Conservation (phyloP, 164 flowering plant species). For the Liriodendron chinense region DNA sequence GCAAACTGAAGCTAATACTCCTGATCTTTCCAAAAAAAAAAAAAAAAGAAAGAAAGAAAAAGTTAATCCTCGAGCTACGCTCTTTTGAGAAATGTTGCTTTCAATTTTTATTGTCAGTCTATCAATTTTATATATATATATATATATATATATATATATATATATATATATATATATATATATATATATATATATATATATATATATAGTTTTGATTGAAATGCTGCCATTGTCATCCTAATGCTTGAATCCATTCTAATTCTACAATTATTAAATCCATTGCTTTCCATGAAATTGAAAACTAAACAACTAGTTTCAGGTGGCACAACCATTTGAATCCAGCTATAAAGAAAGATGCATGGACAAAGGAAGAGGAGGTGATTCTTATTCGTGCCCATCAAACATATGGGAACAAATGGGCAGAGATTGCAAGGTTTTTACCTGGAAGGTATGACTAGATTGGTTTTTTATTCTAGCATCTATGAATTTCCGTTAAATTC, state of each 20-base stretch:
- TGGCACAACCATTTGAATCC: conserved; percentile 75
- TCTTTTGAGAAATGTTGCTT: too few relatives aligned
- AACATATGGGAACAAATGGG: conserved; percentile 62
- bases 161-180: too few relatives aligned
- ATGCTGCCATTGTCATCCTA: too few relatives aligned
- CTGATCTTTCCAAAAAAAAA: background rate
- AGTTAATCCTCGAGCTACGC: too few relatives aligned
- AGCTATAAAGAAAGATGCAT: conserved; percentile 49
- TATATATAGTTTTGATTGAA: too few relatives aligned
- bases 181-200: too few relatives aligned
- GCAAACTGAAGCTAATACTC: background rate
- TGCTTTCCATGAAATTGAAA: background rate
- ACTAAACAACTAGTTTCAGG: conserved; percentile 26
- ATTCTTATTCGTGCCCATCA: conserved; percentile 33
- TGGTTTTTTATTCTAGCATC: background rate
- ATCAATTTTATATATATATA: too few relatives aligned
- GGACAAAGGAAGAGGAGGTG: conserved; percentile 58
- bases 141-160: too few relatives aligned
- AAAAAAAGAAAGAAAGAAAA: too few relatives aligned
- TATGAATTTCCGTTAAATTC: background rate
- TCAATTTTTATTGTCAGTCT: too few relatives aligned
- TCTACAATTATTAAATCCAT: background rate
- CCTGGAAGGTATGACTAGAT: conserved; percentile 53
- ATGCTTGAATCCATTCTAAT: background rate
- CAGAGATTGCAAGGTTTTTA: conserved; percentile 56